Percentiles rank a stretch among this genome's conserved stretches.
phyloP scores from a whole-genome alignment of 352 stramenopile species.

The Phytophthora gonapodyides region DNA sequence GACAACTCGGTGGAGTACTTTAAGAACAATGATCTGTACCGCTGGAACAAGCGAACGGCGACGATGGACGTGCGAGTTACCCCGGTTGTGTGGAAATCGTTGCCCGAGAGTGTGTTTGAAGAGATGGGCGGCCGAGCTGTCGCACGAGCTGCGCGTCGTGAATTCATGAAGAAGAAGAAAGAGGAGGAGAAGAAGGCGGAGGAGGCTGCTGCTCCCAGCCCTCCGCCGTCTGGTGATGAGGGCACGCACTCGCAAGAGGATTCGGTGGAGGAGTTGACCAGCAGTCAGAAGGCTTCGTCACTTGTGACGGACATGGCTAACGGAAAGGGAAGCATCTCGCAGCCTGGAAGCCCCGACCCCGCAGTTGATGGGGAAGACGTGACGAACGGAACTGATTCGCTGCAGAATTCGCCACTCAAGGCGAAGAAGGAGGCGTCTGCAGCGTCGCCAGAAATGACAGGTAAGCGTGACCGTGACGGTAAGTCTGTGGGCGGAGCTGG shows the following conservation, averaged over 20 bases:
- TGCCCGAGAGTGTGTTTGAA: conserved; percentile 86
- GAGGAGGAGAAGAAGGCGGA: conserved; percentile 79
- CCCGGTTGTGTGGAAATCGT: conserved; percentile 83
- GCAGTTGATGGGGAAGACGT: conserved; percentile 39
- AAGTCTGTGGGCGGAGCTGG: conserved; percentile 19
- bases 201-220: conserved; percentile 38
- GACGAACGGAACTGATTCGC: conserved; percentile 15
- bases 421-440: conserved; percentile 31
- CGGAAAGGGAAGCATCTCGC: conserved; percentile 48
- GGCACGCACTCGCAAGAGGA: conserved; percentile 70
- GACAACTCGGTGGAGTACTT: conserved; percentile 89
- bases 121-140: conserved; percentile 76
- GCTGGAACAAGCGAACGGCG: conserved; percentile 87
- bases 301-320: conserved; percentile 30
- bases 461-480: conserved; percentile 51
- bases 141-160: conserved; percentile 63
- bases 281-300: conserved; percentile 37
- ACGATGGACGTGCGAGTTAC: conserved; percentile 90
- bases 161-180: conserved; percentile 88
- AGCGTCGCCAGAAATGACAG: conserved; percentile 33
- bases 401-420: conserved; percentile 40
- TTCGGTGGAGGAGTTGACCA: conserved; percentile 50
- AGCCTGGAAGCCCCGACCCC: conserved; percentile 52
- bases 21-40: conserved; percentile 89
- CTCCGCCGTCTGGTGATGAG: conserved; percentile 53